A percentile compares a stretch with the other conserved stretches of the same genome.
These are phyloP conservation scores for Trichophyton rubrum DNA, from an alignment of 2,329 filamentous ascomycete genomes.

Conservation along the genomic window DNA sequence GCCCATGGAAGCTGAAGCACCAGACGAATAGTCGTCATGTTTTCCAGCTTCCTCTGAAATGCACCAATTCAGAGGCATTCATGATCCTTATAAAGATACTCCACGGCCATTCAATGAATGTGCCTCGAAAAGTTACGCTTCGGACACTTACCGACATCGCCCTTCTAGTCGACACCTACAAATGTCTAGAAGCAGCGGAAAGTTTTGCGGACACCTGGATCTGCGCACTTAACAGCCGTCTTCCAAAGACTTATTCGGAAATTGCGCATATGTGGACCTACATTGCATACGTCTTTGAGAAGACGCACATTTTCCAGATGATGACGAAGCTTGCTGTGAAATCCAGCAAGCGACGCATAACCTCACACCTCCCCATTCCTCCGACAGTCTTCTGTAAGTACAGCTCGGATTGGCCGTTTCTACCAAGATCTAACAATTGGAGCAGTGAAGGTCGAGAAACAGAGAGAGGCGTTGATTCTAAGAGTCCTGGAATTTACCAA, in stretches of 20 bases:
- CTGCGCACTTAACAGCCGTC: background rate
- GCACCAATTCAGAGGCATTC: background rate
- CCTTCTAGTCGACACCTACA: background rate
- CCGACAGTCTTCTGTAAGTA: background rate
- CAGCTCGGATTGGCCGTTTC: background rate
- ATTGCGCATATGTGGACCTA: background rate
- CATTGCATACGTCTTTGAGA: background rate
- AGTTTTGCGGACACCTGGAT: background rate
- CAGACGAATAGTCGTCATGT: background rate
- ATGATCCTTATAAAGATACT: background rate
- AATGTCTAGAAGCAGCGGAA: background rate
- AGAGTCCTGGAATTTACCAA: background rate
- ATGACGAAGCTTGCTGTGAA: background rate
- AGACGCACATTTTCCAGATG: background rate
- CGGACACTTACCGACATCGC: background rate
- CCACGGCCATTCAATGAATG: background rate
- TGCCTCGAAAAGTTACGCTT: background rate
- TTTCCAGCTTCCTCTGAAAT: background rate
- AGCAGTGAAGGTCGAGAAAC: background rate
- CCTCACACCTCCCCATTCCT: background rate
- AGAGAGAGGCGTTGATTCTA: background rate
- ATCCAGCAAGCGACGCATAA: background rate
- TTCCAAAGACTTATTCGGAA: background rate
- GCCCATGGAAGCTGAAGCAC: background rate
- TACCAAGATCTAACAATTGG: background rate